These are phyloP conservation scores for Aphelidium insulamus DNA, from an alignment of 371 early-diverging fungal species.

Conservation along the genomic window DNA sequence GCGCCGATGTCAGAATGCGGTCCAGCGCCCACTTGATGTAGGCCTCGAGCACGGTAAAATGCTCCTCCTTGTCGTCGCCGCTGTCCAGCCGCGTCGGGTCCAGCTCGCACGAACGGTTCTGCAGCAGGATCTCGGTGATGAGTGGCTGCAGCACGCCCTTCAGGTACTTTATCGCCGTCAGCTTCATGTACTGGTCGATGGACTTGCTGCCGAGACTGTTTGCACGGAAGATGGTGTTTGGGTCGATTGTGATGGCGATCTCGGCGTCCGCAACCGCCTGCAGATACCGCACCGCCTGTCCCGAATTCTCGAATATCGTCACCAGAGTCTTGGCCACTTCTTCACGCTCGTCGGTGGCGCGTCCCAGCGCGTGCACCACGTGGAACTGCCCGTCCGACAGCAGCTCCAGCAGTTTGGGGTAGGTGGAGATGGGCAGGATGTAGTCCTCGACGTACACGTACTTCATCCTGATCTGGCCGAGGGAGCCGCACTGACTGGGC, in stretches of 20 bases:
- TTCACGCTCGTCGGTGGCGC: constrained; percentile 1
- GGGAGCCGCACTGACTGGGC: background rate
- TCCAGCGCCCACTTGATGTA: constrained; percentile 1
- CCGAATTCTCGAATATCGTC: background rate
- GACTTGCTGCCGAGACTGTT: constrained; percentile 3
- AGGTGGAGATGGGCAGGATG: constrained; percentile 1
- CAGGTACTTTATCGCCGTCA: background rate
- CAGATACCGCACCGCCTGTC: background rate
- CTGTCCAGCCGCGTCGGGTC: constrained; percentile 1
- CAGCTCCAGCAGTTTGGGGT: background rate
- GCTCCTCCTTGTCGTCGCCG: background rate
- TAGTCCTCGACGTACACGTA: constrained; percentile 1
- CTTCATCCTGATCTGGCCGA: background rate
- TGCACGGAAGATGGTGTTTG: constrained; percentile 2
- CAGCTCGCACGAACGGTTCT: constrained; percentile 2
- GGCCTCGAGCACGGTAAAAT: background rate
- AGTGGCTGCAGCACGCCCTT: background rate
- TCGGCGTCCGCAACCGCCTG: background rate
- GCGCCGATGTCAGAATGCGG: background rate
- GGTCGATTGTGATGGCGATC: background rate
- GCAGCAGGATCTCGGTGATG: constrained; percentile 1
- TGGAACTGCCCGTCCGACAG: background rate
- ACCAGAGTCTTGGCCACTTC: constrained; percentile 1
- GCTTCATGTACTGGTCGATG: constrained; percentile 3
- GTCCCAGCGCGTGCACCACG: background rate